These are phyloP conservation scores for Tricholoma sp. DNA, from an alignment of 768 basidiomycete genomes.

Conservation along the genomic window DNA sequence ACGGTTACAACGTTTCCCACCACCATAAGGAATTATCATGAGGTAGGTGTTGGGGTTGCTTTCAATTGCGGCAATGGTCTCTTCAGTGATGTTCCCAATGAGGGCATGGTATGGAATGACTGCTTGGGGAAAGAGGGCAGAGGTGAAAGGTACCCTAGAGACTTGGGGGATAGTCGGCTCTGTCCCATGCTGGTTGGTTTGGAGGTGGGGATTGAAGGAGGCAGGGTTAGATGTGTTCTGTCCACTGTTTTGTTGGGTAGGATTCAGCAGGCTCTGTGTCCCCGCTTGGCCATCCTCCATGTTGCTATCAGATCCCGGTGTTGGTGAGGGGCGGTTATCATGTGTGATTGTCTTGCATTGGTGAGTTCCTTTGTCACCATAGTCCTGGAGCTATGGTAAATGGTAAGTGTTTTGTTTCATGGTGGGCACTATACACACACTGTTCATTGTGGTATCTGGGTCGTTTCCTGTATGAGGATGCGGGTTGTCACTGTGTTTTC, in stretches of 20 bases:
- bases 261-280: background rate
- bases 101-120: background rate
- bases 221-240: background rate
- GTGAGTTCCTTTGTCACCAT: background rate
- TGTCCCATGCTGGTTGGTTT: background rate
- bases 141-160: background rate
- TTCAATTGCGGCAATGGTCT: background rate
- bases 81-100: background rate
- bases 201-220: background rate
- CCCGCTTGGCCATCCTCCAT: background rate
- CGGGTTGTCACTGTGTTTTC: background rate
- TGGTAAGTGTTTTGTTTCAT: too few species aligned
- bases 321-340: background rate
- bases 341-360: background rate
- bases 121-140: background rate
- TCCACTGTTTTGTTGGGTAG: background rate
- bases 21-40: background rate
- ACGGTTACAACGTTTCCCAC: too few species aligned
- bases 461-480: background rate
- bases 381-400: background rate
- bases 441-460: background rate
- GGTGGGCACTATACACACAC: too few species aligned
- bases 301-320: background rate
- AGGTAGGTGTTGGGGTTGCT: background rate
- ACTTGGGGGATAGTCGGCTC: background rate